phyloP scores from a whole-genome alignment of 1,284 basidiomycete genomes.

The Thelephora terrestris region DNA sequence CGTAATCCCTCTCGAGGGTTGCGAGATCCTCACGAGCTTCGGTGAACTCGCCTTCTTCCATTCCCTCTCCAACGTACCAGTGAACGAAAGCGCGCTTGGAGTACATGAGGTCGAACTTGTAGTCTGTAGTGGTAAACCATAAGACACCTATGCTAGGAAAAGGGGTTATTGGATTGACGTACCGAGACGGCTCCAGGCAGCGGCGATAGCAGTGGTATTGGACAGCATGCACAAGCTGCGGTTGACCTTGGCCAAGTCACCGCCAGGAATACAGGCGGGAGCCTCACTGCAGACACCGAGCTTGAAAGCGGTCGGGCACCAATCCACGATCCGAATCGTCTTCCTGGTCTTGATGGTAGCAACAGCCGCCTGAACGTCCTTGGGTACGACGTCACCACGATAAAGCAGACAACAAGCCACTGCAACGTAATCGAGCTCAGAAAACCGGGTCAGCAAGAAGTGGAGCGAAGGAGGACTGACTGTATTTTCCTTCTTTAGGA shows the following conservation, averaged over 20 bases:
- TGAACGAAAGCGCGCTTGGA: constrained; percentile 90
- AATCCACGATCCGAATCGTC: constrained; percentile 96
- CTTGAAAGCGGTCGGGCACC: constrained; percentile 98
- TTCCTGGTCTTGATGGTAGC: constrained; percentile 94
- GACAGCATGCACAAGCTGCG: constrained; percentile 98
- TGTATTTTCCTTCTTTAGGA: constrained; percentile 95
- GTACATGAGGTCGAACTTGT: constrained; percentile 97
- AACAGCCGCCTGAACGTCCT: constrained; percentile 92
- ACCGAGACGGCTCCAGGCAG: constrained; percentile 90
- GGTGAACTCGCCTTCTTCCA: constrained; percentile 98
- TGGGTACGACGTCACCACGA: constrained; percentile 96
- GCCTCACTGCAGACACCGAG: constrained; percentile 97
- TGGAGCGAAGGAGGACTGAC: constrained; percentile 33
- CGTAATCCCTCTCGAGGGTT: constrained; percentile 94
- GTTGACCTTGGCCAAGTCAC: constrained; percentile 90
- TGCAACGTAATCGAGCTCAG: constrained; percentile 17
- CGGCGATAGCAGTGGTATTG: constrained; percentile 89
- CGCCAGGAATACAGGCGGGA: constrained; percentile 82
- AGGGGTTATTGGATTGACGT: constrained; percentile 12
- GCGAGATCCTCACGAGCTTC: constrained; percentile 97
- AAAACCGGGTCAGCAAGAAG: background rate
- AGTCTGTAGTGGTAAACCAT: constrained; percentile 40
- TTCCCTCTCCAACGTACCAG: constrained; percentile 96
- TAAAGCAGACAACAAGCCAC: constrained; percentile 86
- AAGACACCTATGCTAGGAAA: background rate